Base-by-base conservation (phyloP, 768 basidiomycete species). In the Lactifluus rugatus region DNA sequence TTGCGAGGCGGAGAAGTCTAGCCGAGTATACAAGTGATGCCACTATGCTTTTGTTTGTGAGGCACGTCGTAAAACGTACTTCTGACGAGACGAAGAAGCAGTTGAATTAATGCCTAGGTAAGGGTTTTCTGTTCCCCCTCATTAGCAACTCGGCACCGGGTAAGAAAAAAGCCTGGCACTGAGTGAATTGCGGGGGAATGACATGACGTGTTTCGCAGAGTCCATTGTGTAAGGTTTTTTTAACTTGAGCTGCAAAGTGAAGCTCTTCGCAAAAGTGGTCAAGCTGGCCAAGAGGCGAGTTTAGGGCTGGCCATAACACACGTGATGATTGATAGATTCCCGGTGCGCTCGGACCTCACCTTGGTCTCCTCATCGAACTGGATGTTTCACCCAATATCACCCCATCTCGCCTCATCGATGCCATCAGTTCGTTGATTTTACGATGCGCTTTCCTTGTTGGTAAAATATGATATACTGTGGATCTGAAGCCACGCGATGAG, bases 61-160 rank as follows among this genome's bases (percentile, higher is more conserved):
- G 55, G 54, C 54, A 50, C 19, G 28, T 60, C 59, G 59, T 60
- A 60, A 51, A 60, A 51, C 59, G 25, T 37, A 52, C 59, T 58
- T 32, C 59, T 44, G 28, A 23, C 46, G 19, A 50, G 21, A 42
- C 56, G 49, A 52, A 25, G 59, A 57, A 61, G 59, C 28, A 58
- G 59, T 37, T 61, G 59, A 61, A 61, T 58, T 61, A 48, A 61
- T 48, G 54, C 56, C 54, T 9, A 23, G 19, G 31, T 31, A 23
- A 7, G 7, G 14, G 16, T 10, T 60, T 11, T 28, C 39, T 61
- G 21, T 61, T 32, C 56, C 59, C 50, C 56, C 56, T 36, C 59
- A 61, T 61, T 61, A 61, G 56, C 56, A 58, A 61, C 59, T 61
- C 59, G 51, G 50, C 21, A 32, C 59, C 37, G 16, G 59, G 59